phyloP scores from a whole-genome alignment of 139 green algal genomes.

The Penium margaritaceum region DNA sequence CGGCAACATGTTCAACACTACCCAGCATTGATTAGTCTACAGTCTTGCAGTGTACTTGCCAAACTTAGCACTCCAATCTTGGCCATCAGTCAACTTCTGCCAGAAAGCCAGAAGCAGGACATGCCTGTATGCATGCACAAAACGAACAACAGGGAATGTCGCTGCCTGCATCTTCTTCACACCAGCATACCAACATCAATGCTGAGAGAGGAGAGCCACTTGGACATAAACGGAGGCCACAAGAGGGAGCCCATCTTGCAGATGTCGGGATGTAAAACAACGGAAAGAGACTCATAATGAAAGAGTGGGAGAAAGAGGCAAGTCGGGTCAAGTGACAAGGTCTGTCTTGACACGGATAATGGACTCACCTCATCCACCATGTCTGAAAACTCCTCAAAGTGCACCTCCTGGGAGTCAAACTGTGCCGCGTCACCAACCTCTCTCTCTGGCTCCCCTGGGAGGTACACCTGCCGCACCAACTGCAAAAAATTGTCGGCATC shows the following conservation, averaged over 20 bases:
- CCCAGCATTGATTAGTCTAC: background rate
- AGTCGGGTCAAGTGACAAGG: background rate
- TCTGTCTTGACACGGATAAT: background rate
- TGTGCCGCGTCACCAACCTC: background rate
- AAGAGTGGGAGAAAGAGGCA: background rate
- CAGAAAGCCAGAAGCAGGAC: background rate
- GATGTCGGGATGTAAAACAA: background rate
- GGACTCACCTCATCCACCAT: background rate
- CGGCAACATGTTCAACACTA: background rate
- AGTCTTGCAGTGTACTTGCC: background rate
- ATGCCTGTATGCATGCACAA: too few relatives aligned
- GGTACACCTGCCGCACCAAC: conserved; percentile 25
- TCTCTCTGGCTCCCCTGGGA: background rate
- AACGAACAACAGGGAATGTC: too few relatives aligned
- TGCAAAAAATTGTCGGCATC: conserved; percentile 21
- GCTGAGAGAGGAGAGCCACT: too few relatives aligned
- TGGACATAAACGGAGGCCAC: too few relatives aligned
- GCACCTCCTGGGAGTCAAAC: background rate
- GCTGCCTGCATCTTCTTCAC: too few relatives aligned
- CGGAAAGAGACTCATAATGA: background rate
- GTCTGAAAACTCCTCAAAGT: background rate
- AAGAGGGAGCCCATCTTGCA: too few relatives aligned
- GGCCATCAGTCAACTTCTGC: background rate
- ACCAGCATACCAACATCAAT: too few relatives aligned
- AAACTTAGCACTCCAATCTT: background rate